These are phyloP conservation scores for Hirsutella minnesotensis DNA, from an alignment of 2,329 filamentous ascomycete genomes.

Conservation along the genomic window DNA sequence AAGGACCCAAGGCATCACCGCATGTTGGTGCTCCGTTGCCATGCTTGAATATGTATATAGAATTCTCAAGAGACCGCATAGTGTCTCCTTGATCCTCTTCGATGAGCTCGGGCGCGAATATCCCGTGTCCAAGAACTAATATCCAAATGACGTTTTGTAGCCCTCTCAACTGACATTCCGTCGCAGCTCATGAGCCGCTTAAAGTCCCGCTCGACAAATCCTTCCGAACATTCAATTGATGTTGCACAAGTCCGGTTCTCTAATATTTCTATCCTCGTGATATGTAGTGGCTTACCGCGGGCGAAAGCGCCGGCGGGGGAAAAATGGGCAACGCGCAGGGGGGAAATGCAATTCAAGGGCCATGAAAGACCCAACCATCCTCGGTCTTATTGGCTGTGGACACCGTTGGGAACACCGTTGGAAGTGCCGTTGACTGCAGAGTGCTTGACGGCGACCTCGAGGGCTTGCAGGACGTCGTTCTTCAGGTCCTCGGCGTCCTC, in stretches of 20 bases:
- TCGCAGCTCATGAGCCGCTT: background rate
- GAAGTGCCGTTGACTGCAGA: constrained; percentile 7
- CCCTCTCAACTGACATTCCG: too few relatives aligned
- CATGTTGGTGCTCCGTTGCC: background rate
- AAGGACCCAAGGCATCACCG: background rate
- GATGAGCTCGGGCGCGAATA: background rate
- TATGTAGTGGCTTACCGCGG: background rate
- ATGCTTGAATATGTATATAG: background rate
- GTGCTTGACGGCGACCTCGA: constrained; percentile 56
- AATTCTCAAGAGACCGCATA: background rate
- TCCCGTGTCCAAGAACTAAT: background rate
- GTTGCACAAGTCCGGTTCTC: background rate
- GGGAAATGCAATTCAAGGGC: background rate
- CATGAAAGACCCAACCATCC: too few relatives aligned
- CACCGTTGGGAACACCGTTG: constrained; percentile 14
- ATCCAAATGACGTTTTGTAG: background rate
- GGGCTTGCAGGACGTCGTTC: constrained; percentile 68
- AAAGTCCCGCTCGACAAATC: background rate
- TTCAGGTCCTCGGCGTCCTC: constrained; percentile 82
- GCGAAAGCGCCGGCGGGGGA: background rate
- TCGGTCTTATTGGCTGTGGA: constrained; percentile 15
- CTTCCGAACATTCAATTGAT: too few relatives aligned
- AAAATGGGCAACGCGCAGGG: background rate
- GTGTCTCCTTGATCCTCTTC: background rate
- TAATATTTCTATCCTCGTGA: constrained; percentile 2